These are phyloP conservation scores for Epichloe sp. DNA, from an alignment of 2,329 filamentous ascomycete genomes.

Conservation along the genomic window DNA sequence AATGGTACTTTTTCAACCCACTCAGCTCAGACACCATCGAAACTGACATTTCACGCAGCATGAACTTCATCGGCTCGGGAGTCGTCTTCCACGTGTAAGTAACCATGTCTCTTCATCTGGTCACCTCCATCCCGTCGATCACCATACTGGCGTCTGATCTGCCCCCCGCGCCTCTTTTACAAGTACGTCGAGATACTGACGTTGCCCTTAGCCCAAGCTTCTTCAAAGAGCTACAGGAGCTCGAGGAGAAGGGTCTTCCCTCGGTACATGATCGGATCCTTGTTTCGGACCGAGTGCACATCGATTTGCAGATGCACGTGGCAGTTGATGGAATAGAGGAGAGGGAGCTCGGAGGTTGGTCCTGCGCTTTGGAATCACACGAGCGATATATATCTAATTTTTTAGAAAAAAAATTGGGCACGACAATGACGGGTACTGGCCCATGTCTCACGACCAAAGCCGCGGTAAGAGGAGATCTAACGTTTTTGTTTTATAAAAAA, in stretches of 20 bases:
- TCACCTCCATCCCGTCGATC: no score
- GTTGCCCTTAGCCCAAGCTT: slow-evolving; percentile 12
- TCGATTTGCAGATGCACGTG: slow-evolving; percentile 52
- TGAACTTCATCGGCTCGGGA: slow-evolving; percentile 62
- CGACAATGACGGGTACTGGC: no score
- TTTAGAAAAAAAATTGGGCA: no score
- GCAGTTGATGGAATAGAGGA: slow-evolving; percentile 59
- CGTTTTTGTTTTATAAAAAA: no score
- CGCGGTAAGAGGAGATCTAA: no score
- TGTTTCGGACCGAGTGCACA: slow-evolving; percentile 49
- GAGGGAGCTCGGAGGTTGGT: slow-evolving; percentile 27
- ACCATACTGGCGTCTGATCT: no score
- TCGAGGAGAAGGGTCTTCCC: slow-evolving; percentile 18
- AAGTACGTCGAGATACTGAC: no score
- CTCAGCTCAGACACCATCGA: no score
- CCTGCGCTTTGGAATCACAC: neutral
- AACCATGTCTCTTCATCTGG: no score
- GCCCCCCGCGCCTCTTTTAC: no score
- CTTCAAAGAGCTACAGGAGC: slow-evolving; percentile 27
- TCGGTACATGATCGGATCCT: slow-evolving; percentile 35
- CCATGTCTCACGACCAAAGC: no score
- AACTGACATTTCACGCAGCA: slow-evolving; percentile 8
- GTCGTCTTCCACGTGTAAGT: slow-evolving; percentile 44
- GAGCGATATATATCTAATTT: no score
- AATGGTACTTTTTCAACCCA: slow-evolving; percentile 20